These are phyloP conservation scores for Thielaviopsis euricoi DNA, from an alignment of 2,329 filamentous ascomycete genomes.

Conservation along the genomic window DNA sequence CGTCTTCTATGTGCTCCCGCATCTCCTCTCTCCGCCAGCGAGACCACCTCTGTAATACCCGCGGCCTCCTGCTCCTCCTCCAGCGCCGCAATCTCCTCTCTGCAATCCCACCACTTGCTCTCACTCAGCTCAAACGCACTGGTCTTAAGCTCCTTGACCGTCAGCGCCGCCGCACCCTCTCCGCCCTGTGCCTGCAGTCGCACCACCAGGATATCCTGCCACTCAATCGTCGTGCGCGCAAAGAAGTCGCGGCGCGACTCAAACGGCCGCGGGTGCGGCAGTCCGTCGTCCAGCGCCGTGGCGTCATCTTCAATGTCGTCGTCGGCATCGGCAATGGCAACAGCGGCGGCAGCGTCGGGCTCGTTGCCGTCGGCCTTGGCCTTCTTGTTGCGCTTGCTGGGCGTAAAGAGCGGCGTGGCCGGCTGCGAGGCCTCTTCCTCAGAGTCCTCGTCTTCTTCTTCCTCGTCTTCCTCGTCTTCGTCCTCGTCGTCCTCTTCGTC, in stretches of 20 bases:
- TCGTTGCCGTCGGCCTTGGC: constrained; percentile 24
- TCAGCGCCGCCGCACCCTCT: constrained; percentile 44
- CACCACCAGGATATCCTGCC: constrained; percentile 76
- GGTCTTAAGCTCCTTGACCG: constrained; percentile 83
- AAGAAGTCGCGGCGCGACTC: constrained; percentile 89
- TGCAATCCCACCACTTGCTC: constrained; percentile 96
- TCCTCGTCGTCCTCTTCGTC: constrained; percentile 46
- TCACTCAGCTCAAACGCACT: constrained; percentile 82
- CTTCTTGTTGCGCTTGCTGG: constrained; percentile 41
- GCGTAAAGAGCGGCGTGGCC: constrained; percentile 29
- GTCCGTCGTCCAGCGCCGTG: constrained; percentile 47
- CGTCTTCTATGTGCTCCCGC: constrained; percentile 23
- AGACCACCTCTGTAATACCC: constrained; percentile 88
- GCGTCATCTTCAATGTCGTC: constrained; percentile 32
- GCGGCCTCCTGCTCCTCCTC: constrained; percentile 95
- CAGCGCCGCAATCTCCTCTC: constrained; percentile 78
- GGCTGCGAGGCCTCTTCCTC: constrained; percentile 30
- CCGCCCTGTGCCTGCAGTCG: constrained; percentile 52
- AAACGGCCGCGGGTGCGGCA: constrained; percentile 70
- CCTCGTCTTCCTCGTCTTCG: constrained; percentile 36
- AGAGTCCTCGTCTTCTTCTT: constrained; percentile 32
- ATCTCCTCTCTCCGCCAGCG: constrained; percentile 56
- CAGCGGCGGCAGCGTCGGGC: constrained; percentile 19
- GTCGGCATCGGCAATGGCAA: constrained; percentile 18
- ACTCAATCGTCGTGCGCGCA: constrained; percentile 67